Conservation (phyloP, 345 rosid species). For the Camelina laxa region DNA sequence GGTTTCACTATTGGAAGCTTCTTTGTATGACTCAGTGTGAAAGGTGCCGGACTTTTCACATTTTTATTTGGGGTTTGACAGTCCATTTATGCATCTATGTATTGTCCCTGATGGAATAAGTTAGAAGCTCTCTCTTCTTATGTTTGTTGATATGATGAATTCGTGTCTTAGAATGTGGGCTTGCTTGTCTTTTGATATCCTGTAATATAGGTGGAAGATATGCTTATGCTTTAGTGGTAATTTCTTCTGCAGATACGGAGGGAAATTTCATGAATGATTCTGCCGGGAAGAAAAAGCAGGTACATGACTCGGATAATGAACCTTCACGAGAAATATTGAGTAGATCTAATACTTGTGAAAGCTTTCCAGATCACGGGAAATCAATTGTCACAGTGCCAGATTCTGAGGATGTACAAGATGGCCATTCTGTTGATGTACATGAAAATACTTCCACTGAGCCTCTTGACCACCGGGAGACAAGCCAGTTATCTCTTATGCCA, state of each 20-base stretch:
- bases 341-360: slow-evolving; percentile 51
- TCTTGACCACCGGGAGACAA: slow-evolving; percentile 44
- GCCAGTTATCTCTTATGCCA: slow-evolving; percentile 42
- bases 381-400: slow-evolving; percentile 39
- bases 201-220: background rate
- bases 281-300: slow-evolving; percentile 44
- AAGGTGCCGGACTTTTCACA: background rate
- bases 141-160: slow-evolving; percentile 21
- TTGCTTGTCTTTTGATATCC: background rate
- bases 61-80: background rate
- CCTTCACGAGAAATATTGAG: slow-evolving; percentile 45
- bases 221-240: slow-evolving; percentile 30
- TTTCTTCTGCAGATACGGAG: slow-evolving; percentile 42
- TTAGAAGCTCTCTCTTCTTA: slow-evolving; percentile 21
- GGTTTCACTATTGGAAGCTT: background rate
- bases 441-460: slow-evolving; percentile 45
- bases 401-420: slow-evolving; percentile 41
- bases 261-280: slow-evolving; percentile 41
- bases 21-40: background rate
- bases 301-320: slow-evolving; percentile 45
- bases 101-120: background rate
- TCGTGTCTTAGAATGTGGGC: slow-evolving; percentile 8
- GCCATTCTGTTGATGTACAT: slow-evolving; percentile 31
- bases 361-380: slow-evolving; percentile 48
- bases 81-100: background rate